Evolutionary conservation across 2,329 filamentous ascomycete genomes (phyloP).

Genomic region (Microcyclosporella mali): DNA sequence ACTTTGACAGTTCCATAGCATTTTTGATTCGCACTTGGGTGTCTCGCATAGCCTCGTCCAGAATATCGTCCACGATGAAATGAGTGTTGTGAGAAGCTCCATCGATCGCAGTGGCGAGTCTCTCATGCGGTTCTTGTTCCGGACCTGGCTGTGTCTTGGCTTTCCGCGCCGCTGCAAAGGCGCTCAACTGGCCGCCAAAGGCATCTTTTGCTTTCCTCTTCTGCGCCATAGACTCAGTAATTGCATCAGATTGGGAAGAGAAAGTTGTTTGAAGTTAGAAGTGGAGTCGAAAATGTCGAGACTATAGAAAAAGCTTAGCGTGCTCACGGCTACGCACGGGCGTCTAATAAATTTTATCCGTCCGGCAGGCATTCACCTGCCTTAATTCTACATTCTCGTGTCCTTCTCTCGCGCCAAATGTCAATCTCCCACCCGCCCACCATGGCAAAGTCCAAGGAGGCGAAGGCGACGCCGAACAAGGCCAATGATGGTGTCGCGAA

Average conservation of each 20-base stretch:
- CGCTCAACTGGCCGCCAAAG: conserved; percentile 27
- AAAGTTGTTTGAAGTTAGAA: background rate
- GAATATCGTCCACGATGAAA: conserved; percentile 1
- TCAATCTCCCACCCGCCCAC: conserved; percentile 3
- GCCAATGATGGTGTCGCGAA: conserved; percentile 12
- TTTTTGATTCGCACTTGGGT: background rate
- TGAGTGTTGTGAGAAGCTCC: conserved; percentile 19
- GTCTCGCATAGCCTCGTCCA: background rate
- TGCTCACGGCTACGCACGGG: background rate
- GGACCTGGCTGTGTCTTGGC: conserved; percentile 3
- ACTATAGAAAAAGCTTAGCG: background rate
- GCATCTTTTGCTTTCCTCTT: conserved; percentile 33
- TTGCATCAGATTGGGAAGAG: background rate
- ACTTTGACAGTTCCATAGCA: conserved; percentile 2
- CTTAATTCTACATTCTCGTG: background rate
- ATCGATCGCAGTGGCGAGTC: conserved; percentile 14
- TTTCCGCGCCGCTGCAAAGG: conserved; percentile 28
- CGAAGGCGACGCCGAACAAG: conserved; percentile 7
- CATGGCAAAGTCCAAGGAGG: conserved; percentile 11
- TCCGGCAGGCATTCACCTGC: conserved; percentile 1
- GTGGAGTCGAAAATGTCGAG: background rate
- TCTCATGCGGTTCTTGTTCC: background rate
- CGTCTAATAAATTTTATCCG: conserved; percentile 3
- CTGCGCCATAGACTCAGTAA: conserved; percentile 20
- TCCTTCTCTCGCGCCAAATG: background rate